A percentile compares a stretch with the other conserved stretches of the same genome.
phyloP scores from a whole-genome alignment of 2,329 filamentous ascomycete species.

The Fusarium caatingaense region DNA sequence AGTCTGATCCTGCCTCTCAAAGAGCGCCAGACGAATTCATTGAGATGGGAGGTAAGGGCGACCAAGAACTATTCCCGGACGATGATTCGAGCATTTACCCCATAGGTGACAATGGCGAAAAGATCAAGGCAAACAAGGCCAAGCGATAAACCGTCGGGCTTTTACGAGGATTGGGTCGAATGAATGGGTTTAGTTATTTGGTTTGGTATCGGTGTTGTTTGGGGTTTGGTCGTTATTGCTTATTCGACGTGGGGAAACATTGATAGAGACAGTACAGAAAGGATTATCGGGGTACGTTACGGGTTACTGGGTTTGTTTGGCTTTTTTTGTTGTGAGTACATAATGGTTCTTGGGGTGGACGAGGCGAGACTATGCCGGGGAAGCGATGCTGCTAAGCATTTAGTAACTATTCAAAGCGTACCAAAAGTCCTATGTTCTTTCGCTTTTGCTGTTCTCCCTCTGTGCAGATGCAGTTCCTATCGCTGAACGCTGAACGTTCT shows the following conservation, averaged over 20 bases:
- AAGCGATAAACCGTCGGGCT: conserved; percentile 23
- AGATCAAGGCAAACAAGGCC: conserved; percentile 47
- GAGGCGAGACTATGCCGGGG: background rate
- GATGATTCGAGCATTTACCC: conserved; percentile 66
- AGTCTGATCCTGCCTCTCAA: conserved; percentile 74
- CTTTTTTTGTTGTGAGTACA: conserved; percentile 1
- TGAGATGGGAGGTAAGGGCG: conserved; percentile 85
- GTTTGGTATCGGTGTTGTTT: conserved; percentile 21
- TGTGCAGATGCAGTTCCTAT: background rate
- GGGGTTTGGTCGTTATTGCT: background rate
- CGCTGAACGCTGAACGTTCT: background rate
- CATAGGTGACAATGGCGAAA: conserved; percentile 46
- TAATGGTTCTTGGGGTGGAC: background rate
- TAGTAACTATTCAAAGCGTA: conserved; percentile 28
- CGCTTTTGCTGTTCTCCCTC: background rate
- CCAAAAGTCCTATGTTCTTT: conserved; percentile 29
- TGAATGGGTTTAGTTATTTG: background rate
- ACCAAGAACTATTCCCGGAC: conserved; percentile 79
- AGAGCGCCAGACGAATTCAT: conserved; percentile 82
- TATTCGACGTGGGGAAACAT: conserved; percentile 7
- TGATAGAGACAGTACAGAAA: conserved; percentile 28
- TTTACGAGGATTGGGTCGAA: background rate
- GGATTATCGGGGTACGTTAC: conserved; percentile 12
- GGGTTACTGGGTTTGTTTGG: conserved; percentile 1
- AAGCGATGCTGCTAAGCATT: conserved; percentile 5